Evolutionary conservation across 2,329 filamentous ascomycete genomes (phyloP).

Genomic region (Cladosporium sp.): DNA sequence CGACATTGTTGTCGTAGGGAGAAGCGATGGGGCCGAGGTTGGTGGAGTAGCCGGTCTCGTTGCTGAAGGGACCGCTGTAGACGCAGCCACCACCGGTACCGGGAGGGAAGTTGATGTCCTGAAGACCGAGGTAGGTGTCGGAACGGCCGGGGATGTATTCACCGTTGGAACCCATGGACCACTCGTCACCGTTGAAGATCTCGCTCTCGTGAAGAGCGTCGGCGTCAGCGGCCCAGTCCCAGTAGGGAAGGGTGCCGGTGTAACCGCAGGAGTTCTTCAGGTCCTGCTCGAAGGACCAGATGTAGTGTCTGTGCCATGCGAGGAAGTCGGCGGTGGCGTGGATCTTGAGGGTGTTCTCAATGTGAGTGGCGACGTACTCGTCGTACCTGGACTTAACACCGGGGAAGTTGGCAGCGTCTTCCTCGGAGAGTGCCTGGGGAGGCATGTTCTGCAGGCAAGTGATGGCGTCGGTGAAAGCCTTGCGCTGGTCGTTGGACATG

Average conservation of each 20-base stretch:
- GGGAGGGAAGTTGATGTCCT: conserved; percentile 38
- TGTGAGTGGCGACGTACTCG: conserved; percentile 31
- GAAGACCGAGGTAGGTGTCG: conserved; percentile 24
- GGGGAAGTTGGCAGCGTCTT: conserved; percentile 23
- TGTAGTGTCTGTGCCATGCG: conserved; percentile 41
- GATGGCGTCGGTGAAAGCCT: conserved; percentile 29
- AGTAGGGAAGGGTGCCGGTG: conserved; percentile 32
- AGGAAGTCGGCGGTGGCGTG: conserved; percentile 31
- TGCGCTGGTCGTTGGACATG: conserved; percentile 23
- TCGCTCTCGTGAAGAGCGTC: conserved; percentile 37
- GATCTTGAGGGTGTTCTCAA: conserved; percentile 30
- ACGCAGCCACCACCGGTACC: conserved; percentile 56
- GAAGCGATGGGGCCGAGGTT: conserved; percentile 29
- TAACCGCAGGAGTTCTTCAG: conserved; percentile 41
- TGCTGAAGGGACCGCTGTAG: conserved; percentile 47
- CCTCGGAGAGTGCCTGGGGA: conserved; percentile 24
- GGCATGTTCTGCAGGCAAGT: conserved; percentile 25
- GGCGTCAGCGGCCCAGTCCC: conserved; percentile 29
- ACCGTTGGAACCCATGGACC: conserved; percentile 34
- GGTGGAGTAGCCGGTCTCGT: conserved; percentile 31
- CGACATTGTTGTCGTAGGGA: conserved; percentile 27
- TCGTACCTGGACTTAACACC: conserved; percentile 29
- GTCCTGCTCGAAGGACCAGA: conserved; percentile 41
- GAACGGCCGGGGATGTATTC: conserved; percentile 23
- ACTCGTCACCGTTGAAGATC: conserved; percentile 52